Evolutionary conservation across 805 yeast species (phyloP), one percentile per base, ranked within the genome.

Genomic region (Tetrapisispora arboricola): DNA sequence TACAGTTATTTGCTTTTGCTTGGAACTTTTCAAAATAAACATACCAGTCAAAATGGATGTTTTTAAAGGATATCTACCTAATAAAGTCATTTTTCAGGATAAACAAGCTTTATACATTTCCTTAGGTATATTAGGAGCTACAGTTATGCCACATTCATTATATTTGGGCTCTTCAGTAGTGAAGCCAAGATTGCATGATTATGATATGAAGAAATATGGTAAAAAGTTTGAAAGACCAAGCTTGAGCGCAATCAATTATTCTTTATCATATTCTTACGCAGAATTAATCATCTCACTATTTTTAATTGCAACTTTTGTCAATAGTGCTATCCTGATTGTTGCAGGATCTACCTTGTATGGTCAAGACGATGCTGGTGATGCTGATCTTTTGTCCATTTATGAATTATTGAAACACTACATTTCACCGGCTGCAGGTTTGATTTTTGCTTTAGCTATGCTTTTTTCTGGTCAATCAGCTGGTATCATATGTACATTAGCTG

Each of bases 381-480:
- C 95, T 1, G 96, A 87, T 58, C 67, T 87, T 45, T 76, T 80
- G 58, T 79, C 94, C 13, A 82, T 87, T 45, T 84, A 87, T 57
- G 72, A 79, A 42, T 66, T 87, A 60, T 70, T 87, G 21, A 68
- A 76, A 5, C 65, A 69, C 24, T 84, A 83, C 53, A 69, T 87
- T 30, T 83, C 94, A 1, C 81, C 84, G 13, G 76, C 87, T 6
- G 96, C 96, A 0, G 96, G 95, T 6, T 66, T 84, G 9, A 80
- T 87, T 0, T 87, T 88, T 67, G 96, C 95, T 0, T 62, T 86
- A 38, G 96, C 96, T 1, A 73, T 87, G 62, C 66, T 87, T 35
- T 87, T 84, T 57, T 80, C 90, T 12, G 96, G 96, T n/a, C 90
- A 87, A 55, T 80, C 92, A 53, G 96, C 96, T 2, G 96, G 96